phyloP scores from a whole-genome alignment of 495 filamentous ascomycete genomes.

The Aspergillus heteromorphus region DNA sequence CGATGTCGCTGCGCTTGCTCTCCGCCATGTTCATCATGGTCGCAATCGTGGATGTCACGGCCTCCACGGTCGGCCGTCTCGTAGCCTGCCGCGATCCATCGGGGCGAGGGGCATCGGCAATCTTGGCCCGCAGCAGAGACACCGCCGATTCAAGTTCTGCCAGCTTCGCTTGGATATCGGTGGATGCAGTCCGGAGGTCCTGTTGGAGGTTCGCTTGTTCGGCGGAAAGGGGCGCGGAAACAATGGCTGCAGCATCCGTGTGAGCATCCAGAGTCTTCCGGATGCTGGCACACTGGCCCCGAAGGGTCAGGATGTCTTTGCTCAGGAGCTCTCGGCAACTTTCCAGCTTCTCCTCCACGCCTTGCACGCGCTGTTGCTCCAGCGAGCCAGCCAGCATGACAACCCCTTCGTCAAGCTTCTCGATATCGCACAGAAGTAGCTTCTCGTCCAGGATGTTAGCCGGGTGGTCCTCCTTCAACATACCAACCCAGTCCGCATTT shows the following conservation, averaged over 20 bases:
- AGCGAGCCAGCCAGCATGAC: slow-evolving; percentile 52
- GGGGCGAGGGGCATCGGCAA: slow-evolving; percentile 49
- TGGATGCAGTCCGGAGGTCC: slow-evolving; percentile 68
- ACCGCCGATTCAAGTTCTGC: slow-evolving; percentile 74
- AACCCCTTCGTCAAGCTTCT: slow-evolving; percentile 54
- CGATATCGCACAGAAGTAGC: slow-evolving; percentile 67
- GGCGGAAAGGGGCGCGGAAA: slow-evolving; percentile 67
- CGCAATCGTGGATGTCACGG: slow-evolving; percentile 80
- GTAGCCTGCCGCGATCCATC: slow-evolving; percentile 23
- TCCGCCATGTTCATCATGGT: slow-evolving; percentile 93
- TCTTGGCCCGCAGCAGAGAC: slow-evolving; percentile 72
- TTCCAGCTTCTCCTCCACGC: slow-evolving; percentile 58
- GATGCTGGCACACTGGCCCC: slow-evolving; percentile 66
- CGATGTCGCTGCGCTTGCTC: slow-evolving; percentile 79
- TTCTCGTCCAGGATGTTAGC: slow-evolving; percentile 49
- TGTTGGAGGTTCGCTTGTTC: slow-evolving; percentile 78
- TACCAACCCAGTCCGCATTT: slow-evolving; percentile 45
- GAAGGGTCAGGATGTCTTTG: slow-evolving; percentile 61
- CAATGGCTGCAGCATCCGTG: slow-evolving; percentile 54
- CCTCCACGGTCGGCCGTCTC: slow-evolving; percentile 79
- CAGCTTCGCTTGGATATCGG: slow-evolving; percentile 63
- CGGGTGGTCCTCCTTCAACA: slow-evolving; percentile 37
- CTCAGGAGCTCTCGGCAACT: slow-evolving; percentile 53
- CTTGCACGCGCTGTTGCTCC: slow-evolving; percentile 57
- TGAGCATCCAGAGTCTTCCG: slow-evolving; percentile 65